phyloP scores from a whole-genome alignment of 2,329 filamentous ascomycete species.

The Cercospora janseana region DNA sequence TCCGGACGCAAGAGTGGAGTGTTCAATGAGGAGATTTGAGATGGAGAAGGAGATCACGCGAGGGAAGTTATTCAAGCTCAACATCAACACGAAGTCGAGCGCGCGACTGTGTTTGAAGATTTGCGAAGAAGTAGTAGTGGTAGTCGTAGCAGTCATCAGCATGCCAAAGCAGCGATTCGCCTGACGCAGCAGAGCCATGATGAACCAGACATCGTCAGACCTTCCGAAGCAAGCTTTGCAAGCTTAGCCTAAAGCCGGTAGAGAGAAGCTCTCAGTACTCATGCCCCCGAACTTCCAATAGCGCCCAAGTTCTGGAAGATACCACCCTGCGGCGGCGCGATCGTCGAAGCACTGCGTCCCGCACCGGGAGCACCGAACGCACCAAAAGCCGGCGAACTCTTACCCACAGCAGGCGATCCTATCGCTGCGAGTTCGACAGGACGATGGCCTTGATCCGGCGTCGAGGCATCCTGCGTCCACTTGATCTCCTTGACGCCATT shows the following conservation, averaged over 20 bases:
- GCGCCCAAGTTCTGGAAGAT: constrained; percentile 32
- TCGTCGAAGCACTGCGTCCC: not conserved
- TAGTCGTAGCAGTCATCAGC: constrained; percentile 1
- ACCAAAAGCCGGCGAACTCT: constrained; percentile 40
- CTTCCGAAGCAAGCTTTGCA: too few relatives aligned
- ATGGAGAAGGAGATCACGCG: not conserved
- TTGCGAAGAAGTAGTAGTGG: constrained; percentile 5
- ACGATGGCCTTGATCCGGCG: constrained; percentile 33
- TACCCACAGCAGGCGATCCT: constrained; percentile 47
- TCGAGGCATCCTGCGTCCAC: constrained; percentile 38
- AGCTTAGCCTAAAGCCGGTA: not conserved
- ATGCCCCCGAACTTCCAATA: constrained; percentile 19
- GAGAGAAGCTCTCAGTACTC: constrained; percentile 2
- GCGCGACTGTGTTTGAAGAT: not conserved
- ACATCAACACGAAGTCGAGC: constrained; percentile 6
- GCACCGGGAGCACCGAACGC: constrained; percentile 34
- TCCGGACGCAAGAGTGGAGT: too few relatives aligned
- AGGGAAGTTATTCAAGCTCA: constrained; percentile 2
- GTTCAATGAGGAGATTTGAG: too few relatives aligned
- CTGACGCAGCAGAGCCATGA: not conserved
- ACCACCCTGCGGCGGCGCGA: constrained; percentile 5
- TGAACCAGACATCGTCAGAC: too few relatives aligned
- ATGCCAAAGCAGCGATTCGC: not conserved
- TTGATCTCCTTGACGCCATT: constrained; percentile 43
- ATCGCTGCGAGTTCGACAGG: constrained; percentile 45